phyloP scores from a whole-genome alignment of 208 protist genomes.

The Leishmania major region DNA sequence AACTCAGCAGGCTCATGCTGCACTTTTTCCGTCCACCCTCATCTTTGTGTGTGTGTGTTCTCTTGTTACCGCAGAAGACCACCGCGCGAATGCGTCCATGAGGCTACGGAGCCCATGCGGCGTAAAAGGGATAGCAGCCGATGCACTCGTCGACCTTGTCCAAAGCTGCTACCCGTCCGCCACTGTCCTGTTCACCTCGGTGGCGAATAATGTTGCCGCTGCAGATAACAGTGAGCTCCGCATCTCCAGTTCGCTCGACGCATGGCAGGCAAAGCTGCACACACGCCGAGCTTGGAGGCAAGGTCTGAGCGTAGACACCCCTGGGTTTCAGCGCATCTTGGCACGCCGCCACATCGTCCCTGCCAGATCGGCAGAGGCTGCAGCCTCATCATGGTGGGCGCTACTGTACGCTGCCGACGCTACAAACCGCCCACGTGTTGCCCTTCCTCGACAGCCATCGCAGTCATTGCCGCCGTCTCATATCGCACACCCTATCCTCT shows the following conservation, averaged over 20 bases:
- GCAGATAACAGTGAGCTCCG: background rate
- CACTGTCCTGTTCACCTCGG: constrained; percentile 16
- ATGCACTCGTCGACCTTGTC: constrained; percentile 16
- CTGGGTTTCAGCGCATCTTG: background rate
- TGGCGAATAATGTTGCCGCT: background rate
- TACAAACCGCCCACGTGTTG: background rate
- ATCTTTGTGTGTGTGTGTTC: background rate
- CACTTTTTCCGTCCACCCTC: background rate
- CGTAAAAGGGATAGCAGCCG: constrained; percentile 2
- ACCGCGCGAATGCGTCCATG: background rate
- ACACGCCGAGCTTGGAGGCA: background rate
- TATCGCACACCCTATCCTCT: background rate
- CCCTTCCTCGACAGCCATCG: background rate
- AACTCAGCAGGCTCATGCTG: background rate
- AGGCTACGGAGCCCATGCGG: no score
- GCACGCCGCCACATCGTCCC: background rate
- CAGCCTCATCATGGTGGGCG: background rate
- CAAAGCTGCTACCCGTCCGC: constrained; percentile 25
- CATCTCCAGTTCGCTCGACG: background rate
- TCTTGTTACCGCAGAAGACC: no score
- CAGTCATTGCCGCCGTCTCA: background rate
- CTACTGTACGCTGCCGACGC: background rate
- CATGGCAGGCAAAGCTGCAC: background rate
- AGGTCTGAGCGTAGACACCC: background rate
- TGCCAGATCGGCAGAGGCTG: no score